These are phyloP conservation scores for Alnus glutinosa DNA, from an alignment of 306 rosid genomes.

Conservation along the genomic window DNA sequence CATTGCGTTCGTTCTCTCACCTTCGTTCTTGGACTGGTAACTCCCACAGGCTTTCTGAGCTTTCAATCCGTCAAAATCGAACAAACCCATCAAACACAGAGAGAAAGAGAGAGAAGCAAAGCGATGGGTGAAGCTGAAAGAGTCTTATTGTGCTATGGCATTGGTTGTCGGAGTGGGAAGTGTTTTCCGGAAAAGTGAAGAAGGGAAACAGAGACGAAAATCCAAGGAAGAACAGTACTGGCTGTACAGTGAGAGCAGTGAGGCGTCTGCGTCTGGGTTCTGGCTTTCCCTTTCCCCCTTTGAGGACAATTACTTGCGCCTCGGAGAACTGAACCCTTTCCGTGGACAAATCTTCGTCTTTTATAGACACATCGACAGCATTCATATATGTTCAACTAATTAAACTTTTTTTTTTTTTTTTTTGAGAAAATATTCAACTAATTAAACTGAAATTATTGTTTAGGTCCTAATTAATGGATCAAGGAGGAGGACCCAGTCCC, in stretches of 20 bases:
- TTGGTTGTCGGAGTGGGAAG: neutral
- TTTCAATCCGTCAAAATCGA: slow-evolving; percentile 34
- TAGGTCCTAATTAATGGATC: no score
- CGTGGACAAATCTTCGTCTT: slow-evolving; percentile 18
- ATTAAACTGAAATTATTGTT: no score
- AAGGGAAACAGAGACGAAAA: neutral
- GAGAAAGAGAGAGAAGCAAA: neutral
- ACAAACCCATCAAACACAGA: slow-evolving; percentile 38
- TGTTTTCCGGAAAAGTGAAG: slow-evolving; percentile 13
- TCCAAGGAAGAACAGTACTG: no score
- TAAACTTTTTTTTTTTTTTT: no score
- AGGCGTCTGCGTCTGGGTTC: neutral
- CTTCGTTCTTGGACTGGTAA: neutral
- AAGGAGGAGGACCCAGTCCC: neutral
- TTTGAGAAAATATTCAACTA: no score
- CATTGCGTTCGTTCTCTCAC: slow-evolving; percentile 12
- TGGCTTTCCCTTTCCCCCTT: neutral
- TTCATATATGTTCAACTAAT: no score
- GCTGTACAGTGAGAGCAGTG: neutral
- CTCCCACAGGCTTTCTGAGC: slow-evolving; percentile 16
- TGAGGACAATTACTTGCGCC: slow-evolving; percentile 8
- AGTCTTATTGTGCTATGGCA: neutral
- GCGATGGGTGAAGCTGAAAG: neutral
- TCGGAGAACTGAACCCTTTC: slow-evolving; percentile 21
- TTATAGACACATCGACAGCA: slow-evolving; percentile 28